Percentiles rank a stretch among this genome's conserved stretches.
These are phyloP conservation scores for Cardamine resedifolia DNA, from an alignment of 345 rosid genomes.

Conservation along the genomic window DNA sequence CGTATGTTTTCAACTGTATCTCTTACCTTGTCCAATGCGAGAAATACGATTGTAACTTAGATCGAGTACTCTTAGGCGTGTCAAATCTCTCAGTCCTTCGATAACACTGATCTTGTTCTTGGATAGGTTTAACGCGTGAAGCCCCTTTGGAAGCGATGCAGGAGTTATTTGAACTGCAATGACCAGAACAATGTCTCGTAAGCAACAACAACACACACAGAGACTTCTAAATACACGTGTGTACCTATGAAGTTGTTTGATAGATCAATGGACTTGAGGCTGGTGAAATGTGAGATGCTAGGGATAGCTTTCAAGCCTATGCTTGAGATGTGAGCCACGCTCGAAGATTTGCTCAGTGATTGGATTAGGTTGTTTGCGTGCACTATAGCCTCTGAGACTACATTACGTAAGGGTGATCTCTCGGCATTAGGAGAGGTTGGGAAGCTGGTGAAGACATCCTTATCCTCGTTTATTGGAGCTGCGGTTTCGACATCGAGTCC, in stretches of 20 bases:
- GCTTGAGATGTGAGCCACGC: slow-evolving; percentile 78
- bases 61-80: slow-evolving; percentile 72
- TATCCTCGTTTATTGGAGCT: slow-evolving; percentile 38
- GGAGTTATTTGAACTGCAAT: slow-evolving; percentile 64
- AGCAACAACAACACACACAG: not conserved
- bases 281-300: slow-evolving; percentile 57
- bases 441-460: slow-evolving; percentile 36
- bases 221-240: not conserved
- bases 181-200: slow-evolving; percentile 14
- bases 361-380: slow-evolving; percentile 74
- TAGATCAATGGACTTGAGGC: slow-evolving; percentile 78
- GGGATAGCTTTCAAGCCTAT: slow-evolving; percentile 84
- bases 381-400: slow-evolving; percentile 54
- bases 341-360: slow-evolving; percentile 77
- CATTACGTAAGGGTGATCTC: slow-evolving; percentile 41
- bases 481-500: slow-evolving; percentile 48
- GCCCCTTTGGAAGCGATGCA: slow-evolving; percentile 86
- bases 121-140: slow-evolving; percentile 71
- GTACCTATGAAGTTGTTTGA: slow-evolving; percentile 86
- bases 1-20: not conserved
- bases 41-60: slow-evolving; percentile 91
- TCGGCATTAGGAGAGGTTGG: slow-evolving; percentile 54
- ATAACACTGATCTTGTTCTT: slow-evolving; percentile 76
- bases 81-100: slow-evolving; percentile 85
- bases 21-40: slow-evolving; percentile 88